phyloP scores from a whole-genome alignment of 345 rosid species.

The Boechera retrofracta region DNA sequence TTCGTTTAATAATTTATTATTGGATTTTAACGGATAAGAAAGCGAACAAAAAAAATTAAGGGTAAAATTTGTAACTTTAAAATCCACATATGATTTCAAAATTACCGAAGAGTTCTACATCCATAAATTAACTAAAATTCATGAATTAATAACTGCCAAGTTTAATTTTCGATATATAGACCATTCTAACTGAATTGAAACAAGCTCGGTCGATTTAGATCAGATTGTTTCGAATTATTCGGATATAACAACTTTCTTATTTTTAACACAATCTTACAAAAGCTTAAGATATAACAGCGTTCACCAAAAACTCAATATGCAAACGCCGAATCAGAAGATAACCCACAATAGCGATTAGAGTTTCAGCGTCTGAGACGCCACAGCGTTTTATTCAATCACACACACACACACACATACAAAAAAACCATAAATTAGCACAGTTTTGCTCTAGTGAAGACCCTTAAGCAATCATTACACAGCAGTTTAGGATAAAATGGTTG shows the following conservation, averaged over 20 bases:
- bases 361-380: conserved; percentile 31
- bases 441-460: background rate
- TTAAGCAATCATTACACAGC: conserved; percentile 84
- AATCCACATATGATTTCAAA: no score
- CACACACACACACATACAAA: conserved; percentile 30
- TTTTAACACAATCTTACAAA: conserved; percentile 12
- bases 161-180: background rate
- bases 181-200: background rate
- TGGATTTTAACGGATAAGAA: no score
- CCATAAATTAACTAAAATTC: background rate
- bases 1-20: no score
- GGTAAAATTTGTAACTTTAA: no score
- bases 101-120: no score
- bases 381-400: conserved; percentile 36
- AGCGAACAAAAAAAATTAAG: no score
- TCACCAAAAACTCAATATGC: conserved; percentile 20
- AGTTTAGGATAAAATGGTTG: conserved; percentile 76
- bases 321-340: conserved; percentile 7
- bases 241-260: background rate
- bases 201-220: background rate
- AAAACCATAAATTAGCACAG: background rate
- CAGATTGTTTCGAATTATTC: background rate
- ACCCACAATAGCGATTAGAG: conserved; percentile 22
- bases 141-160: background rate
- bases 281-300: conserved; percentile 8